A percentile compares a stretch with the other conserved stretches of the same genome.
Evolutionary conservation across 805 yeast genomes (phyloP).

Genomic region (Metschnikowia lunata): DNA sequence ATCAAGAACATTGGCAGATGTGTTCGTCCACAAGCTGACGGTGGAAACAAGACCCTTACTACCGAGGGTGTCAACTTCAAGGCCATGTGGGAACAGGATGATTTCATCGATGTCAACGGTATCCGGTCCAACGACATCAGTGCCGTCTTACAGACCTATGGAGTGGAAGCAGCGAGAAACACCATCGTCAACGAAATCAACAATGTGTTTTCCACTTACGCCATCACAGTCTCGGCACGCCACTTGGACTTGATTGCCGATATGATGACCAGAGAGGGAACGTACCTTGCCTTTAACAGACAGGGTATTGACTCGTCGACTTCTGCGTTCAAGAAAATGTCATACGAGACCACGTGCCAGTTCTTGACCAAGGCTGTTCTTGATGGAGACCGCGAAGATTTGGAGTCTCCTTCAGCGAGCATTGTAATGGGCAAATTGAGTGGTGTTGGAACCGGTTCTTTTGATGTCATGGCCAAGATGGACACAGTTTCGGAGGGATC

Average conservation of each 20-base stretch:
- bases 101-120: slow-evolving; percentile 83
- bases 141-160: slow-evolving; percentile 85
- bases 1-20: slow-evolving; percentile 90
- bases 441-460: slow-evolving; percentile 93
- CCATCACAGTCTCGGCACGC: slow-evolving; percentile 86
- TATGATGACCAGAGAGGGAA: slow-evolving; percentile 99
- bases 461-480: slow-evolving; percentile 61
- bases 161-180: slow-evolving; percentile 98
- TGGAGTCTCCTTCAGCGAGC: slow-evolving; percentile 90
- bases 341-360: slow-evolving; percentile 97
- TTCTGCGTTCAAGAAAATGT: slow-evolving; percentile 97
- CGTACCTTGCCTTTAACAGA: slow-evolving; percentile 93
- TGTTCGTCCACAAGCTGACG: slow-evolving; percentile 63
- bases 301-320: slow-evolving; percentile 96
- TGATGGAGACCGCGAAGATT: slow-evolving; percentile 82
- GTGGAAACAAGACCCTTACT: slow-evolving; percentile 55
- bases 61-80: slow-evolving; percentile 98
- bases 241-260: slow-evolving; percentile 97
- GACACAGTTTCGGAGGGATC: not conserved
- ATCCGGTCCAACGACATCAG: slow-evolving; percentile 90
- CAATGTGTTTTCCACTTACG: slow-evolving; percentile 93
- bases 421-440: slow-evolving; percentile 88
- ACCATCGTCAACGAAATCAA: slow-evolving; percentile 94
- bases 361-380: slow-evolving; percentile 94
- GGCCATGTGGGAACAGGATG: slow-evolving; percentile 98